Evolutionary conservation across 148 eudicot genomes (phyloP).

Genomic region (Chenopodium quinoa): DNA sequence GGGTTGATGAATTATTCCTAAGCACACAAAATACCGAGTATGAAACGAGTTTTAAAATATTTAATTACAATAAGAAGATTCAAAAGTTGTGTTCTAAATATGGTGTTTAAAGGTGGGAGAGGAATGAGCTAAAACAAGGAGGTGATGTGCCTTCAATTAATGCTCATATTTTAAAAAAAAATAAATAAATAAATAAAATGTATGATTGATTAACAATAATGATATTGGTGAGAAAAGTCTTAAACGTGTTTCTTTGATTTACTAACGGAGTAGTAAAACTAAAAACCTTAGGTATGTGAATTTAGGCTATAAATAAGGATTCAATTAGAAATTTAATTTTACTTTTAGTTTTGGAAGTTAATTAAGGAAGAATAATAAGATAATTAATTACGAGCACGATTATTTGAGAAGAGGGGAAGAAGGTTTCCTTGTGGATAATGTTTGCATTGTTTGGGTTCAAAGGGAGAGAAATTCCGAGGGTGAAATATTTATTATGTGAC

Average conservation of each 20-base stretch:
- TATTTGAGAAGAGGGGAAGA: background rate
- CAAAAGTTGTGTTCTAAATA: background rate
- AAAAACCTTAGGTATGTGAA: background rate
- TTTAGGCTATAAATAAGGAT: background rate
- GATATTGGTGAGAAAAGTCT: background rate
- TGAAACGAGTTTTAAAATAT: background rate
- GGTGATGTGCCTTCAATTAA: constrained; percentile 15
- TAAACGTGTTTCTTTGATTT: background rate
- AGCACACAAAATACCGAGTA: background rate
- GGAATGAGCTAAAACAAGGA: background rate
- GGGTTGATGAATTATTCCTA: too few species aligned
- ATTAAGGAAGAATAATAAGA: background rate
- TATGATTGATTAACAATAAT: background rate
- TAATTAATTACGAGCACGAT: background rate
- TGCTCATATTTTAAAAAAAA: background rate
- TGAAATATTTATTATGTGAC: background rate
- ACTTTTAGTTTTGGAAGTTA: background rate
- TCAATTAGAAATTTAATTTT: background rate
- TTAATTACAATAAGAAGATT: background rate
- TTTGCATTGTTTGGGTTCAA: background rate
- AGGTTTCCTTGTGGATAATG: background rate
- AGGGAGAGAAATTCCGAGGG: background rate
- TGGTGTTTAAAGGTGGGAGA: background rate
- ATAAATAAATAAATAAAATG: too few species aligned
- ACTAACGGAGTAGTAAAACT: background rate